Conservation (phyloP, 2,329 filamentous ascomycete genomes). For the Fusarium veterinarium region DNA sequence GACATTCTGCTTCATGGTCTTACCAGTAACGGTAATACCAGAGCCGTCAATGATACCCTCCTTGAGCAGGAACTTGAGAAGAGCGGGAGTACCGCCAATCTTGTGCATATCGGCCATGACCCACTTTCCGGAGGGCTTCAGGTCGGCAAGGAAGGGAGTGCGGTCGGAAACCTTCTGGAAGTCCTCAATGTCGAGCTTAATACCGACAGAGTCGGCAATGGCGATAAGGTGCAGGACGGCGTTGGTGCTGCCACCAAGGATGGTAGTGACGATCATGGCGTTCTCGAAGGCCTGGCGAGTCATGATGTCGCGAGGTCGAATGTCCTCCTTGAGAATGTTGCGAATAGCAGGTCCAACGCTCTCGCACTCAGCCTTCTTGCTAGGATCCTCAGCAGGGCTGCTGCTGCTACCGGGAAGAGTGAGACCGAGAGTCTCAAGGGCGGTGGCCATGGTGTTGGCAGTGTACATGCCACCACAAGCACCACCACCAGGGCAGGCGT, state of each 20-base stretch:
- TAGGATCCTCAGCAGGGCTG: constrained; percentile 78
- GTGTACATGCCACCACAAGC: constrained; percentile 92
- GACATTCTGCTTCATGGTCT: constrained; percentile 89
- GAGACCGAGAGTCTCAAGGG: constrained; percentile 91
- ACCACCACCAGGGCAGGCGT: constrained; percentile 77
- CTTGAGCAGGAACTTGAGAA: constrained; percentile 88
- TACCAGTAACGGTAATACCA: constrained; percentile 87
- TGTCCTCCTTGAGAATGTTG: constrained; percentile 79
- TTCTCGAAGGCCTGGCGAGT: constrained; percentile 86
- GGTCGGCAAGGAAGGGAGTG: constrained; percentile 82
- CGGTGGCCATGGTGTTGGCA: constrained; percentile 92
- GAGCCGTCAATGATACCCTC: constrained; percentile 84
- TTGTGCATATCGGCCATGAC: constrained; percentile 88
- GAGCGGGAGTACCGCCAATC: constrained; percentile 85
- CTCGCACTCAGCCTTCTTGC: constrained; percentile 79
- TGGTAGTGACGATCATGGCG: constrained; percentile 84
- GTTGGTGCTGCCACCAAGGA: constrained; percentile 87
- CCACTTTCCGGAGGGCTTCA: constrained; percentile 88
- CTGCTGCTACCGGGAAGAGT: constrained; percentile 86
- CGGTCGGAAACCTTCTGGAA: constrained; percentile 86
- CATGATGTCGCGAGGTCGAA: constrained; percentile 81
- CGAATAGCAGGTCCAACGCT: constrained; percentile 78
- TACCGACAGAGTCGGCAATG: constrained; percentile 82
- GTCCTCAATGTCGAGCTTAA: constrained; percentile 86
- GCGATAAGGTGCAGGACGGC: constrained; percentile 87